Percentiles rank a stretch among this genome's conserved stretches.
Conservation (phyloP, 1,284 basidiomycete genomes). For the Apiotrichum sp. region DNA sequence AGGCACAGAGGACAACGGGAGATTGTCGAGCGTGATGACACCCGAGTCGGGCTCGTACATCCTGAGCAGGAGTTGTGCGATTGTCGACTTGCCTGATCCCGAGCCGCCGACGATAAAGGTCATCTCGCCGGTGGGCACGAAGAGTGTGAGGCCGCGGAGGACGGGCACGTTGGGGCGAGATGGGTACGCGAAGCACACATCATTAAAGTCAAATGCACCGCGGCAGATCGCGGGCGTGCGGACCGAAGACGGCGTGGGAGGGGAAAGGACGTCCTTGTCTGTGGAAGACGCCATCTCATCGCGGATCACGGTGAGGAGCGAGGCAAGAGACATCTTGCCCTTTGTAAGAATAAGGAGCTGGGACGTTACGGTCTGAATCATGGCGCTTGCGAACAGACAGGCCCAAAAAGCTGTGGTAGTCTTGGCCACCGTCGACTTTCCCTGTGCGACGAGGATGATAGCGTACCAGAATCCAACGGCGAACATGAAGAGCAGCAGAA, state of each 20-base stretch:
- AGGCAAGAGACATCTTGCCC: conserved; percentile 76
- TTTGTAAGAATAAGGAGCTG: conserved; percentile 71
- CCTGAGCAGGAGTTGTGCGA: conserved; percentile 73
- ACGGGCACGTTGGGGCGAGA: conserved; percentile 55
- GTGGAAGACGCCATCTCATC: conserved; percentile 18
- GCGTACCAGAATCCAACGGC: conserved; percentile 98
- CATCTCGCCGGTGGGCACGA: conserved; percentile 73
- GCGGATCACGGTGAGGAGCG: conserved; percentile 59
- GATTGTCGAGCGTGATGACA: conserved; percentile 71
- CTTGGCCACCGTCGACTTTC: conserved; percentile 61
- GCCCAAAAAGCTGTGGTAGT: conserved; percentile 98
- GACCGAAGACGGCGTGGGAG: conserved; percentile 16
- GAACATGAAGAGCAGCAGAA: conserved; percentile 83
- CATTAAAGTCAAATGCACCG: conserved; percentile 72
- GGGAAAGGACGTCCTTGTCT: background rate
- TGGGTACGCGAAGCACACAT: conserved; percentile 80
- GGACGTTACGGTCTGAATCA: conserved; percentile 73
- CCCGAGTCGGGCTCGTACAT: conserved; percentile 65
- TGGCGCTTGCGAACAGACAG: conserved; percentile 78
- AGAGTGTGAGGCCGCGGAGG: conserved; percentile 50
- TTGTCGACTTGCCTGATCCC: conserved; percentile 88
- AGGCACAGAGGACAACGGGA: conserved; percentile 69
- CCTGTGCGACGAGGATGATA: conserved; percentile 70
- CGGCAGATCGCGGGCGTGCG: conserved; percentile 51
- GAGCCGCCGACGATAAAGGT: conserved; percentile 91